Percentiles rank a stretch among this genome's conserved stretches.
phyloP scores from a whole-genome alignment of 116 monocot genomes.

The Papilionanthe hybrid region DNA sequence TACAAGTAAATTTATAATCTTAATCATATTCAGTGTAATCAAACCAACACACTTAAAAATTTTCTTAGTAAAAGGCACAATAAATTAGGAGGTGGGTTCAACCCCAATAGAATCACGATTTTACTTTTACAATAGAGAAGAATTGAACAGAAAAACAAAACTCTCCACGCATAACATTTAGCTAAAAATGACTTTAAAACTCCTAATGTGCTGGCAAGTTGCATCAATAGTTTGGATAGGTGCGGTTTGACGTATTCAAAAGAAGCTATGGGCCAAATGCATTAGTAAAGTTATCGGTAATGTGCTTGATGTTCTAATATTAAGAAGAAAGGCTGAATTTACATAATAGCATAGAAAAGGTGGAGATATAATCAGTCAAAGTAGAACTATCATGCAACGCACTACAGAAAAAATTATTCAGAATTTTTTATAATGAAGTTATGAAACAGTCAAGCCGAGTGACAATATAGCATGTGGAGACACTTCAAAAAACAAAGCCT shows the following conservation, averaged over 20 bases:
- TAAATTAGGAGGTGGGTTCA: background rate
- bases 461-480: background rate
- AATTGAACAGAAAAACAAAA: background rate
- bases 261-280: background rate
- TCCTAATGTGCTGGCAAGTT: background rate
- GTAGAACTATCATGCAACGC: background rate
- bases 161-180: background rate
- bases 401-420: background rate
- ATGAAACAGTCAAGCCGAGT: background rate
- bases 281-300: background rate
- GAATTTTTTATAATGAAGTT: background rate
- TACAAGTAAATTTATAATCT: slow-evolving; percentile 6
- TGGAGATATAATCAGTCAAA: background rate
- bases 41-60: background rate
- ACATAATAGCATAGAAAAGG: background rate
- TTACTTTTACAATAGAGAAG: background rate
- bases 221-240: background rate
- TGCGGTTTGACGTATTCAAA: background rate
- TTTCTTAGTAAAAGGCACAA: background rate
- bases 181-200: background rate
- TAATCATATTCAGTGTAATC: background rate
- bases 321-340: background rate
- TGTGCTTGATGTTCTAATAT: background rate
- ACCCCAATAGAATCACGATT: background rate
- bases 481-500: background rate